A percentile compares a stretch with the other conserved stretches of the same genome.
Evolutionary conservation across 2,329 filamentous ascomycete genomes (phyloP).

Genomic region (Ophiocordyceps camponoti-floridani): DNA sequence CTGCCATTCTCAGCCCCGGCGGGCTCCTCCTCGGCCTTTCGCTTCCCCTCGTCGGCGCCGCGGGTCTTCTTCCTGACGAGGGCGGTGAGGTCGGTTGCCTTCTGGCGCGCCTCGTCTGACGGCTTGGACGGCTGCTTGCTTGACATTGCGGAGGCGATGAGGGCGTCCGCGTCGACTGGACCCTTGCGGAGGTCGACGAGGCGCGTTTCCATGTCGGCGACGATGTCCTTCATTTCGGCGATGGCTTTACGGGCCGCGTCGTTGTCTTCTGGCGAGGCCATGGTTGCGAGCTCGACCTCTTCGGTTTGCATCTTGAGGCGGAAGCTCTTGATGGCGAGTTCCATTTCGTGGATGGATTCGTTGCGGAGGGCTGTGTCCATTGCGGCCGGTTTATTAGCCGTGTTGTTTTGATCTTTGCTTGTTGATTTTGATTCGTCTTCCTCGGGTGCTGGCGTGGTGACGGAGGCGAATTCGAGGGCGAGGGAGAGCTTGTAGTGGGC

Average conservation of each 20-base stretch:
- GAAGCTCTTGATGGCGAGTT: constrained; percentile 56
- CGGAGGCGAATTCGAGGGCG: constrained; percentile 81
- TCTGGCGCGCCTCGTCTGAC: no score
- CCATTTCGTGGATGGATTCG: constrained; percentile 53
- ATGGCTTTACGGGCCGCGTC: constrained; percentile 45
- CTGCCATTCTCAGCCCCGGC: no score
- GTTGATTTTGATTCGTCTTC: neutral
- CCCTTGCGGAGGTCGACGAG: constrained; percentile 49
- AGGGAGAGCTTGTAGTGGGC: constrained; percentile 93
- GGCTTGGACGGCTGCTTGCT: no score
- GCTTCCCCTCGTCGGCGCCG: neutral
- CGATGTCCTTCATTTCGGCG: constrained; percentile 57
- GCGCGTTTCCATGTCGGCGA: constrained; percentile 63
- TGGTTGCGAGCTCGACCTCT: constrained; percentile 45
- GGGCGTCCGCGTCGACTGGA: constrained; percentile 25
- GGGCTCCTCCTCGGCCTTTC: neutral
- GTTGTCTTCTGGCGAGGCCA: constrained; percentile 48
- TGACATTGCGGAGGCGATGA: constrained; percentile 16
- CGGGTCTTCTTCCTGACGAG: constrained; percentile 50
- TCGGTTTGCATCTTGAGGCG: constrained; percentile 53
- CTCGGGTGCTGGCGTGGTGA: constrained; percentile 28
- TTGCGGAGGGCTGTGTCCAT: constrained; percentile 53
- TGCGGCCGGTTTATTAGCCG: constrained; percentile 23
- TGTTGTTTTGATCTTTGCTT: constrained; percentile 17
- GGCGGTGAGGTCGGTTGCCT: constrained; percentile 54